Conservation (phyloP, 106 monocot species). For the Xerophyta viscosa region DNA sequence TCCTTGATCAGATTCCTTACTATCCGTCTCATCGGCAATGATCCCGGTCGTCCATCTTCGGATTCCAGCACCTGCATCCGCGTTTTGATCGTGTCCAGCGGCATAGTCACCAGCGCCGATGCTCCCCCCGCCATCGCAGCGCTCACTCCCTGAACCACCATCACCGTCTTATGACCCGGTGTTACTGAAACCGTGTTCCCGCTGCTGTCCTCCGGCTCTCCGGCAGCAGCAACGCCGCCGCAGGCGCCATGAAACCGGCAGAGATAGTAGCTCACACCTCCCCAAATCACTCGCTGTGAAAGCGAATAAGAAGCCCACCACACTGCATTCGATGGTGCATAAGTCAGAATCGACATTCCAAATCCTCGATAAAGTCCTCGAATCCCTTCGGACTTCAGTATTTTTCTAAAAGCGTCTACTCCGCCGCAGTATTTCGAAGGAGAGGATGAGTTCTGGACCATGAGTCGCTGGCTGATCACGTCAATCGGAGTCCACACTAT, state of each 20-base stretch:
- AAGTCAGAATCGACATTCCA: constrained; percentile 80
- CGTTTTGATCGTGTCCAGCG: constrained; percentile 69
- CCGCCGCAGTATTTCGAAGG: constrained; percentile 39
- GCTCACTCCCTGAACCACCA: constrained; percentile 57
- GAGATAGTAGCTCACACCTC: constrained; percentile 20
- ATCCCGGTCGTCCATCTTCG: constrained; percentile 11
- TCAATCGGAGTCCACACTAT: constrained; percentile 94
- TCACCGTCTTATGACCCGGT: constrained; percentile 34
- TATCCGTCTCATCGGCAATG: constrained; percentile 28
- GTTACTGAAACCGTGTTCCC: constrained; percentile 2
- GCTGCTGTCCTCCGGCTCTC: not conserved
- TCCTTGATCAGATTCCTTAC: constrained; percentile 44
- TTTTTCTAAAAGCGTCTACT: constrained; percentile 63
- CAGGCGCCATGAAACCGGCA: not conserved
- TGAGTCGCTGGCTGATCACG: constrained; percentile 79
- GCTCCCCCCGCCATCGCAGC: constrained; percentile 51
- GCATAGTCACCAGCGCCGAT: constrained; percentile 64
- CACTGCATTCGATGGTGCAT: constrained; percentile 81
- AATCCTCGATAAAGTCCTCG: constrained; percentile 87
- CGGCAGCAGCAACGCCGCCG: not conserved
- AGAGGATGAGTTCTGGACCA: constrained; percentile 39
- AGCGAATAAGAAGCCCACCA: constrained; percentile 89
- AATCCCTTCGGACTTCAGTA: constrained; percentile 53
- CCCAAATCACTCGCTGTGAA: constrained; percentile 60
- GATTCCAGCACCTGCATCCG: constrained; percentile 78